A percentile compares a stretch with the other conserved stretches of the same genome.
phyloP scores from a whole-genome alignment of 768 basidiomycete species.

The Trametes coccinea region DNA sequence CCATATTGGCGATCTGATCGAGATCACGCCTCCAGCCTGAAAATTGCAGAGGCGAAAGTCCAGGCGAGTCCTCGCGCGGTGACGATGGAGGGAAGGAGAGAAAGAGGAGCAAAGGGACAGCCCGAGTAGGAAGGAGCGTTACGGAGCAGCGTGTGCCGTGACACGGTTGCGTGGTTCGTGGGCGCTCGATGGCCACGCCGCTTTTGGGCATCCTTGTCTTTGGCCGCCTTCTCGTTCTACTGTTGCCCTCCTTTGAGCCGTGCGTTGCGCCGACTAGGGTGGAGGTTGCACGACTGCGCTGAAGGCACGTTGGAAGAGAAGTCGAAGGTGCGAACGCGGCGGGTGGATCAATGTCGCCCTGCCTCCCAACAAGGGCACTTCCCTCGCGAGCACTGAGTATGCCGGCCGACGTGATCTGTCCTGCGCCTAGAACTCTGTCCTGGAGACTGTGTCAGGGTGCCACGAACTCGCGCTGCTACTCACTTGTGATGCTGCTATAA shows the following conservation, averaged over 20 bases:
- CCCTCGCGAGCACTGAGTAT: no score
- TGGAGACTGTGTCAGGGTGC: no score
- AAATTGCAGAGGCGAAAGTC: neutral
- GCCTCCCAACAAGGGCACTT: no score
- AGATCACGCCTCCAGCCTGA: neutral
- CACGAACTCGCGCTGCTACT: no score
- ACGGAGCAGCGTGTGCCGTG: conserved; percentile 2
- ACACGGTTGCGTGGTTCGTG: neutral
- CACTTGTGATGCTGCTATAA: no score
- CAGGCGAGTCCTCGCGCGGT: neutral
- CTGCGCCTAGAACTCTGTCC: no score
- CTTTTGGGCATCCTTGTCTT: conserved; percentile 7
- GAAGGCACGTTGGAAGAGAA: no score
- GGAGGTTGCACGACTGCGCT: neutral
- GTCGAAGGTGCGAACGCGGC: no score
- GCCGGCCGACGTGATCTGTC: no score
- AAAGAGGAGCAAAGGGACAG: conserved; percentile 1
- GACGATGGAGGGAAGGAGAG: neutral
- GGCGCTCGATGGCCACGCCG: neutral
- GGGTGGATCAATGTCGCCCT: no score
- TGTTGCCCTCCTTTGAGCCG: neutral
- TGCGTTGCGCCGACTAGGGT: neutral
- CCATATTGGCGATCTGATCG: neutral
- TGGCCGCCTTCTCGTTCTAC: neutral
- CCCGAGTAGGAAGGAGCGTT: conserved; percentile 8